These are phyloP conservation scores for Aulographum hederae DNA, from an alignment of 2,329 filamentous ascomycete species.

Conservation along the genomic window DNA sequence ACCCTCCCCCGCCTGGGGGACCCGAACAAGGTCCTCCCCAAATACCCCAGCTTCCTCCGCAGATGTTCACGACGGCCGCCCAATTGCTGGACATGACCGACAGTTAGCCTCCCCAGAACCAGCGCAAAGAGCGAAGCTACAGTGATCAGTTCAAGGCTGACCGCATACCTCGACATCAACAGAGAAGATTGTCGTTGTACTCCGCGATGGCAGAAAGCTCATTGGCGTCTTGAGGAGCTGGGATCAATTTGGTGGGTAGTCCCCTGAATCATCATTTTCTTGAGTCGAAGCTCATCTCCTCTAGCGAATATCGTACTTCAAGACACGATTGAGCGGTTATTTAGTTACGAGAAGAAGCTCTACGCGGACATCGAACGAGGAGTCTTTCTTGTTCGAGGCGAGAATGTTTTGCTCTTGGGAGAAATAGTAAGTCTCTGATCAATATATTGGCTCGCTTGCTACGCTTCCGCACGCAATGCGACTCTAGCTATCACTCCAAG, in stretches of 20 bases:
- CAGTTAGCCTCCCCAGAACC: constrained; percentile 43
- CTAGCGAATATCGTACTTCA: constrained; percentile 88
- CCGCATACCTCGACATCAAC: constrained; percentile 7
- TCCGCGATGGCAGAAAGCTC: constrained; percentile 86
- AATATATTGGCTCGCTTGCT: too few species aligned
- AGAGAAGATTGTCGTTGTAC: constrained; percentile 89
- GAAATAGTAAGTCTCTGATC: constrained; percentile 45
- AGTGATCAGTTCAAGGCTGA: constrained; percentile 9
- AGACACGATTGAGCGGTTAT: constrained; percentile 79
- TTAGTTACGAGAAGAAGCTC: constrained; percentile 37
- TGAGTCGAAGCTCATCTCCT: too few species aligned
- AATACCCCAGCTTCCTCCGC: constrained; percentile 56
- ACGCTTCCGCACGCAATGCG: too few species aligned
- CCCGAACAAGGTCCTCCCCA: constrained; percentile 13
- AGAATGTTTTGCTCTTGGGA: constrained; percentile 89
- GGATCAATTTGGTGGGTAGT: constrained; percentile 77
- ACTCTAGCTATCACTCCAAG: too few species aligned
- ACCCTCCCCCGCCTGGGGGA: constrained; percentile 10
- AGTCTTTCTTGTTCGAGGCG: constrained; percentile 80
- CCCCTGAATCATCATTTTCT: too few species aligned
- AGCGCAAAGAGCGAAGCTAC: background rate
- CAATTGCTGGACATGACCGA: constrained; percentile 92
- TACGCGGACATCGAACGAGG: constrained; percentile 77
- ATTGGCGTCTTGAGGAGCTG: constrained; percentile 85
- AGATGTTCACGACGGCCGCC: constrained; percentile 97